These are phyloP conservation scores for Eucalyptus curtisii DNA, from an alignment of 345 rosid species.

Conservation along the genomic window DNA sequence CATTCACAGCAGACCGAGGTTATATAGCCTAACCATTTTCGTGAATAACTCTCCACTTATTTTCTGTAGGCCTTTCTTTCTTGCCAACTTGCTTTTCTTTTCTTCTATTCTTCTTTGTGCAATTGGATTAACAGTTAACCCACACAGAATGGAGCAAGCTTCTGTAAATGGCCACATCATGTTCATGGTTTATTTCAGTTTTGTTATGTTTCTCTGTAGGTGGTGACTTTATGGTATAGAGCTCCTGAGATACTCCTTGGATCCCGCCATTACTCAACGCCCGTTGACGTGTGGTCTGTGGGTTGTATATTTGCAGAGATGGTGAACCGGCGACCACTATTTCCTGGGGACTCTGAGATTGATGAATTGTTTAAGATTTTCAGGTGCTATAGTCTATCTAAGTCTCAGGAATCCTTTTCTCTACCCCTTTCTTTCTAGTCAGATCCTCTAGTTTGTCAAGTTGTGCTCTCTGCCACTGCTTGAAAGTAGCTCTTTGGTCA, in stretches of 20 bases:
- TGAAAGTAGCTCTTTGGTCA: not conserved
- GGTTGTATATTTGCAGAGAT: constrained; percentile 50
- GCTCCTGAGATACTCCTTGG: constrained; percentile 39
- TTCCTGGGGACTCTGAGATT: constrained; percentile 20
- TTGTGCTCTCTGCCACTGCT: not conserved
- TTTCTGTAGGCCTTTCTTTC: not conserved
- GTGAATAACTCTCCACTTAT: not conserved
- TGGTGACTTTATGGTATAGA: constrained; percentile 23
- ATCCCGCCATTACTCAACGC: constrained; percentile 18
- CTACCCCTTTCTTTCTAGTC: not conserved
- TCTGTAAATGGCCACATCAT: not conserved
- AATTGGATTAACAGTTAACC: not conserved
- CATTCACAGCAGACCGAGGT: not conserved
- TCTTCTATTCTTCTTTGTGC: not conserved
- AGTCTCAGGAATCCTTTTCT: not conserved
- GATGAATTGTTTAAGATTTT: constrained; percentile 21
- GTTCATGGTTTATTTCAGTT: not conserved
- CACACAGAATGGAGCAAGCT: not conserved
- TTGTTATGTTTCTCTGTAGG: constrained; percentile 2
- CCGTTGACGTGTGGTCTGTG: constrained; percentile 35
- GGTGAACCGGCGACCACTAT: constrained; percentile 17
- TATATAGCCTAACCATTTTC: not conserved
- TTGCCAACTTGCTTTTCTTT: not conserved
- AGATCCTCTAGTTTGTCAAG: not conserved
- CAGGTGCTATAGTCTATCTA: constrained; percentile 8